Evolutionary conservation across 1,284 basidiomycete genomes (phyloP), one percentile per base, ranked within the genome.

Genomic region (Vanrija pseudolonga): DNA sequence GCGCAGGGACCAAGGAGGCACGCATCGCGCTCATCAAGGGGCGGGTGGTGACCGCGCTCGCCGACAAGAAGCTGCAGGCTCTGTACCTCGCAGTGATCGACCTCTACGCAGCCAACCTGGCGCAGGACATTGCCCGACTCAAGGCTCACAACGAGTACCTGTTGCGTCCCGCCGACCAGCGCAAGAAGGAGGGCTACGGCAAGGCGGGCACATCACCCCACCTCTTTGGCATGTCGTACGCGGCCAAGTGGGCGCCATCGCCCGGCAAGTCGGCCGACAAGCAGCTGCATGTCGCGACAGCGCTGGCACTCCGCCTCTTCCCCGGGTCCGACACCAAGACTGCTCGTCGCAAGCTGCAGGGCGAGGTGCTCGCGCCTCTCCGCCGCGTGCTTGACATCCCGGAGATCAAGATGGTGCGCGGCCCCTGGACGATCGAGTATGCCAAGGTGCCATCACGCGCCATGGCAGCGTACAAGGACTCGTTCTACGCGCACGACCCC

Each of bases 181-280:
- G 62, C 47, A n/a, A n/a, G 14, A 28, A n/a, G 8, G 50, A 56
- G 17, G 37, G 45, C 8, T 38, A 59, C 28, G 44, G 48, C 6
- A 47, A 53, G 44, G n/a, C 57, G 68, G 26, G 53, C 18, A 37
- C 55, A 14, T 66, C 57, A 38, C 61, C 67, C 0, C 72, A 83
- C 28, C 63, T 80, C 18, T 73, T 72, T 53, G 69, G 76, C 24
- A 72, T 87, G 26, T 81, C 80, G 2, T 80, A 86, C 17, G 84
- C 80, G 1, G 79, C 79, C 5, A 88, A 88, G 70, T 88, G 85
- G 85, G 85, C 84, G 0, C 86, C 86, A 0, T 81, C 82, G 1
- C 82, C 83, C 5, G 78, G 72, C 3, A 71, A 77, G 4, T 78
- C 82, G 3, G 85, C 86, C 57, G 86, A 88, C 66, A 79, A 80